phyloP scores from a whole-genome alignment of 768 basidiomycete genomes.

The Cubamyces lactineus region DNA sequence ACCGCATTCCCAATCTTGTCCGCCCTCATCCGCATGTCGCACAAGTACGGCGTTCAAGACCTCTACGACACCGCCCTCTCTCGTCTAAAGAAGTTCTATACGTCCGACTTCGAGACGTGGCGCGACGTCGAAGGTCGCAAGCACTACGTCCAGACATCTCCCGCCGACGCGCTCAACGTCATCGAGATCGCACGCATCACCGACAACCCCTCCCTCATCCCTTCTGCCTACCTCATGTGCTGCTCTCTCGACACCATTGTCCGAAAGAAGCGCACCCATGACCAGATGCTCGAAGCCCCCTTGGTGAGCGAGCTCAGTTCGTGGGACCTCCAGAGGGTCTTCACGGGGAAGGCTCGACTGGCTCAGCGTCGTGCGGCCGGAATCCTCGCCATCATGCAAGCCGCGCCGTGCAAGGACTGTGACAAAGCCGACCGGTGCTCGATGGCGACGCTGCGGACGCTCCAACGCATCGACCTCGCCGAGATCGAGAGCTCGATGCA shows the following conservation, averaged over 20 bases:
- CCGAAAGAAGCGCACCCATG: not conserved
- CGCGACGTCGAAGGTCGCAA: not conserved
- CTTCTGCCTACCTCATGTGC: not conserved
- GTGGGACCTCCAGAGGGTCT: not conserved
- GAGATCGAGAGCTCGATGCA: not conserved
- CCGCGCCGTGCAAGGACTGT: not conserved
- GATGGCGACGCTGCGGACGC: not conserved
- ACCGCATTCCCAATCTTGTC: not conserved
- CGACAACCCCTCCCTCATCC: slow-evolving; percentile 2
- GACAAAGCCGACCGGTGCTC: not conserved
- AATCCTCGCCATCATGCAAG: not conserved
- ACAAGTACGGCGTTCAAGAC: slow-evolving; percentile 14
- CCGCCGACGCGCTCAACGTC: not conserved
- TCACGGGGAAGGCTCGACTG: not conserved
- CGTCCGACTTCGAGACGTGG: slow-evolving; percentile 8
- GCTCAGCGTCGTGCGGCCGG: not conserved
- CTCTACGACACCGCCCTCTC: slow-evolving; percentile 2
- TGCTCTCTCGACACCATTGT: not conserved
- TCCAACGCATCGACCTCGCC: slow-evolving; percentile 1
- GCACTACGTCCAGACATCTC: not conserved
- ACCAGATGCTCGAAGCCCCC: not conserved
- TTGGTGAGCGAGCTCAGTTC: too few species aligned
- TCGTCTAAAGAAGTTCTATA: slow-evolving; percentile 6
- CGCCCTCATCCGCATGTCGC: slow-evolving; percentile 9
- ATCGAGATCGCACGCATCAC: slow-evolving; percentile 5